Evolutionary conservation across 2,329 filamentous ascomycete species (phyloP).

Genomic region (Esteya vermicola): DNA sequence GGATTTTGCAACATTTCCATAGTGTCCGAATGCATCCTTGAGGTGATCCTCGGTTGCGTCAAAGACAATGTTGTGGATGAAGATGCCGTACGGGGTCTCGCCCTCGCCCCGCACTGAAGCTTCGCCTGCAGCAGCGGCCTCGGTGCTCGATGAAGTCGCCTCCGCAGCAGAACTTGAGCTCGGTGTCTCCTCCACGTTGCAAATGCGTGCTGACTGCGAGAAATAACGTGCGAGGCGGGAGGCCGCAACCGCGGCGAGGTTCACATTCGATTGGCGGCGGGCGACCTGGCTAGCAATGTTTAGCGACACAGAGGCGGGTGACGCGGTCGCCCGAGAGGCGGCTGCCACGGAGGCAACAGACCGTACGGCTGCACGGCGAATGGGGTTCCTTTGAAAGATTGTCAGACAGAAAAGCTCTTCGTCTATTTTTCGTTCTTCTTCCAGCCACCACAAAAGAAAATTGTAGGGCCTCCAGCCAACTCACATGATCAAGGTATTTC

Average conservation of each 20-base stretch:
- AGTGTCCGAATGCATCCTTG: conserved; percentile 18
- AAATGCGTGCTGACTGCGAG: conserved; percentile 15
- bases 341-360: conserved; percentile 17
- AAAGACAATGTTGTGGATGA: conserved; percentile 21
- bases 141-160: neutral
- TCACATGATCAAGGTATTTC: no score
- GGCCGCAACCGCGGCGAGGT: conserved; percentile 3
- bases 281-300: conserved; percentile 10
- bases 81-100: conserved; percentile 14
- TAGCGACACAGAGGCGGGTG: conserved; percentile 5
- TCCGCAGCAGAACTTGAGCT: neutral
- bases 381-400: conserved; percentile 21
- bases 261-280: conserved; percentile 6
- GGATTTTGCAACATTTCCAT: conserved; percentile 14
- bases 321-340: conserved; percentile 9
- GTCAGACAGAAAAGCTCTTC: no score
- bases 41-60: conserved; percentile 21
- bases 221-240: conserved; percentile 15
- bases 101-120: neutral
- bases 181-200: conserved; percentile 8
- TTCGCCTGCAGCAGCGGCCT: neutral
- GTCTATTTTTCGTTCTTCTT: no score
- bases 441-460: no score
- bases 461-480: no score
- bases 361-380: conserved; percentile 19